Evolutionary conservation across 2,329 filamentous ascomycete species (phyloP), one percentile per base, ranked within the genome.

Genomic region (Colletotrichum sp.): DNA sequence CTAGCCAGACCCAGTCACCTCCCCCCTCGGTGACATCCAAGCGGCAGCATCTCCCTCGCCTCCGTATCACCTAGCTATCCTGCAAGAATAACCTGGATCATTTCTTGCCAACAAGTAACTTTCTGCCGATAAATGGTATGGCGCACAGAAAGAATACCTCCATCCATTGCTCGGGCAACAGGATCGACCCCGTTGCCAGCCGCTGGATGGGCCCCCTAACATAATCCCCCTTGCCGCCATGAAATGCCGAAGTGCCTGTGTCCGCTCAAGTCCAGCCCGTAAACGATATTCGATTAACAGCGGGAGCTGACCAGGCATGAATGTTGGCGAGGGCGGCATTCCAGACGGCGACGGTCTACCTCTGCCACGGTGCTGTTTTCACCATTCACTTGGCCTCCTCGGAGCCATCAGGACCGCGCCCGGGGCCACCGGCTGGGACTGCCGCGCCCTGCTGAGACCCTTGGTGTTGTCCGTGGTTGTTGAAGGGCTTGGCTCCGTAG

Each of bases 401-500:
- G 9, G 84, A 82, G 71, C 82, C 84, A 24, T 89, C 87, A 21
- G 83, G 80, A 52, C 83, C 77, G 63, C 82, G 82, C 34, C 77
- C 76, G 36, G 81, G 83, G 63, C 80, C 79, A 81, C 76, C 81
- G 82, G 28, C 83, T 81, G 84, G 81, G 13, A 85, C 82, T 67
- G 80, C 77, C 74, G 86, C 84, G 13, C 84, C 83, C 77, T 86
- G 86, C 68, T 88, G 87, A 49, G 87, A 83, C 70, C 81, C 84
- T 73, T 89, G 88, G 34, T 76, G 75, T 36, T 67, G 71, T 26
- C 71, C 75, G 82, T 74, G 74, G 49, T 49, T 85, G 68, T 87
- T 86, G 76, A 88, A 89, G 78, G 87, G 88, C 83, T 91, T 90
- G 78, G 86, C 88, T 78, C 80, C 81, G 76, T 90, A 89, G 74